Evolutionary conservation across 306 rosid species (phyloP).

Genomic region (Calophaca sinica): DNA sequence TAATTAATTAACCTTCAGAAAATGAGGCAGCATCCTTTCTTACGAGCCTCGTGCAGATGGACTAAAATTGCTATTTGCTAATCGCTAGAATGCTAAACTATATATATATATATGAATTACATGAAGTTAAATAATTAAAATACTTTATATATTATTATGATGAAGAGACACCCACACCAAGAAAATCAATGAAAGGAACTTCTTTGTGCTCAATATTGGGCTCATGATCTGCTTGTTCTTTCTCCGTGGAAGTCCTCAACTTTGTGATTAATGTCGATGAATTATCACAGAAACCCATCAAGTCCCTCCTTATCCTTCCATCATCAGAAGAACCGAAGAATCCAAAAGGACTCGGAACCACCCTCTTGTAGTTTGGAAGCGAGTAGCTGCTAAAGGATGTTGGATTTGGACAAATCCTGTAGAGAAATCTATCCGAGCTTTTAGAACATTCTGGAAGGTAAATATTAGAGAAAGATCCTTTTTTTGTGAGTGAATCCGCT

Average conservation of each 20-base stretch:
- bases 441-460: conserved; percentile 52
- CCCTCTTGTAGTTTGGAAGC: conserved; percentile 54
- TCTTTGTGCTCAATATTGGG: conserved; percentile 51
- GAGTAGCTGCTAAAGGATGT: conserved; percentile 21
- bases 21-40: conserved; percentile 35
- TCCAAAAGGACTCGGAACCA: conserved; percentile 54
- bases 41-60: conserved; percentile 15
- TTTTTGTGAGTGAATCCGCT: conserved; percentile 37
- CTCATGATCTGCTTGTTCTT: conserved; percentile 49
- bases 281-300: conserved; percentile 43
- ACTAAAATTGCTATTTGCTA: conserved; percentile 41
- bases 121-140: conserved; percentile 51
- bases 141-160: conserved; percentile 38
- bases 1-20: conserved; percentile 29
- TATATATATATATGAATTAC: conserved; percentile 9
- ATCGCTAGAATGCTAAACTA: conserved; percentile 44
- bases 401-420: conserved; percentile 49
- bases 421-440: conserved; percentile 46
- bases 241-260: conserved; percentile 47
- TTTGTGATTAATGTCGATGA: conserved; percentile 48
- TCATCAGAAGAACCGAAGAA: conserved; percentile 40
- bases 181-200: conserved; percentile 87
- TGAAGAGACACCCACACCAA: conserved; percentile 84
- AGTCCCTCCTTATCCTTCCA: conserved; percentile 45
- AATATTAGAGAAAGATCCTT: conserved; percentile 41